Conservation (phyloP, 1,284 basidiomycete genomes). For the Sporisorium graminicola region DNA sequence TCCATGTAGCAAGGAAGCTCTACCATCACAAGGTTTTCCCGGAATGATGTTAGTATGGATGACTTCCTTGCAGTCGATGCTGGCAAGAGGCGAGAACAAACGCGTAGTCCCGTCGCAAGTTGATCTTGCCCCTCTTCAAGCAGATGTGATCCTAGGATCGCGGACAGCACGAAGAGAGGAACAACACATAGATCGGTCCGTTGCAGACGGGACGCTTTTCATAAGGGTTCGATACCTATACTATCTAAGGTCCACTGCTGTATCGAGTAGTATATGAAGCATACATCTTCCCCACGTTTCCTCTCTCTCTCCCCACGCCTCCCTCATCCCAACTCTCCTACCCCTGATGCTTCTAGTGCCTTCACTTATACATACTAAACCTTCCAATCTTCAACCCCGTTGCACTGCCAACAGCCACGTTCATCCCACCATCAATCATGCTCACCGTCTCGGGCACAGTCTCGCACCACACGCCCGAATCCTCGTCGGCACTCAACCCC, state of each 20-base stretch:
- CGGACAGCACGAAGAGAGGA: neutral
- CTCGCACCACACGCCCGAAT: conserved; percentile 65
- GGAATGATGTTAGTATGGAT: neutral
- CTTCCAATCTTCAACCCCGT: too few species aligned
- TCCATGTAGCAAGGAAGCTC: conserved; percentile 12
- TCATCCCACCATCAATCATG: conserved; percentile 54
- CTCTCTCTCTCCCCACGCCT: neutral
- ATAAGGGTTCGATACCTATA: conserved; percentile 51
- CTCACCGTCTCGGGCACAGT: conserved; percentile 63
- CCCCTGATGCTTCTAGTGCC: neutral
- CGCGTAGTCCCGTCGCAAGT: conserved; percentile 6
- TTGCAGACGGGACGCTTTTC: conserved; percentile 30
- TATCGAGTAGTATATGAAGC: conserved; percentile 65
- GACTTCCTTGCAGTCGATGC: conserved; percentile 7
- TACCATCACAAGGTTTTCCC: too few species aligned
- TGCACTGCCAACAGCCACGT: conserved; percentile 31
- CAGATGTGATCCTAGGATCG: too few species aligned
- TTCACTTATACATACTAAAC: neutral
- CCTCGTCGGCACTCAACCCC: conserved; percentile 35
- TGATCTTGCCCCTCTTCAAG: neutral
- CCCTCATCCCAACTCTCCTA: neutral
- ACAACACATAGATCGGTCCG: neutral
- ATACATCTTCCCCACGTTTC: conserved; percentile 30
- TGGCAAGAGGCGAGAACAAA: conserved; percentile 21
- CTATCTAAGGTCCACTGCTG: conserved; percentile 18